Conservation (phyloP, 257 asterid genomes). For the Penstemon barbatus region DNA sequence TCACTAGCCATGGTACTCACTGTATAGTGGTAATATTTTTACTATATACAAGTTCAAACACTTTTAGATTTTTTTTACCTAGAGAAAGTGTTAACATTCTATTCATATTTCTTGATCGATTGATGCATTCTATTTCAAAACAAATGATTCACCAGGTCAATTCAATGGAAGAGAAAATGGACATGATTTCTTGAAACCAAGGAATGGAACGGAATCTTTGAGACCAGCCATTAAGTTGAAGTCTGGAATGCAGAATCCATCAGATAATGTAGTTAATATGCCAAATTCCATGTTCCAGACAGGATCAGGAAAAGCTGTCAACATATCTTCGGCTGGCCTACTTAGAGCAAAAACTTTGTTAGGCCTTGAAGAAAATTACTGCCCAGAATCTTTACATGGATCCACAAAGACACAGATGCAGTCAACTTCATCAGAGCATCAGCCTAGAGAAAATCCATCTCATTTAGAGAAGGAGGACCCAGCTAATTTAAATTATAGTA, state of each 20-base stretch:
- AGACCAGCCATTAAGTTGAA: slow-evolving; percentile 34
- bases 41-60: background rate
- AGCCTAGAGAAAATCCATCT: slow-evolving; percentile 32
- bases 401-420: slow-evolving; percentile 35
- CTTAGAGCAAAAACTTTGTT: slow-evolving; percentile 73
- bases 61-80: background rate
- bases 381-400: slow-evolving; percentile 38
- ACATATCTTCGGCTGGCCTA: slow-evolving; percentile 72
- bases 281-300: slow-evolving; percentile 63
- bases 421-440: slow-evolving; percentile 34
- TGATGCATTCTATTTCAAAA: slow-evolving; percentile 17
- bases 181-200: slow-evolving; percentile 32
- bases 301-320: slow-evolving; percentile 76
- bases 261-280: slow-evolving; percentile 27
- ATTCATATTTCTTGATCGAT: background rate
- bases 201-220: slow-evolving; percentile 26
- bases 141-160: slow-evolving; percentile 46
- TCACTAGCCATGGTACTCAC: background rate
- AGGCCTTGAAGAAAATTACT: slow-evolving; percentile 57
- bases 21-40: background rate
- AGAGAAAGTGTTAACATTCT: background rate
- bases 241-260: slow-evolving; percentile 32
- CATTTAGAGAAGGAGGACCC: slow-evolving; percentile 29
- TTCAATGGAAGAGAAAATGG: slow-evolving; percentile 41
- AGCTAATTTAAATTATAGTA: slow-evolving; percentile 32